Evolutionary conservation across 2,329 filamentous ascomycete genomes (phyloP), one percentile per base, ranked within the genome.

Genomic region (Trichoderma sp.): DNA sequence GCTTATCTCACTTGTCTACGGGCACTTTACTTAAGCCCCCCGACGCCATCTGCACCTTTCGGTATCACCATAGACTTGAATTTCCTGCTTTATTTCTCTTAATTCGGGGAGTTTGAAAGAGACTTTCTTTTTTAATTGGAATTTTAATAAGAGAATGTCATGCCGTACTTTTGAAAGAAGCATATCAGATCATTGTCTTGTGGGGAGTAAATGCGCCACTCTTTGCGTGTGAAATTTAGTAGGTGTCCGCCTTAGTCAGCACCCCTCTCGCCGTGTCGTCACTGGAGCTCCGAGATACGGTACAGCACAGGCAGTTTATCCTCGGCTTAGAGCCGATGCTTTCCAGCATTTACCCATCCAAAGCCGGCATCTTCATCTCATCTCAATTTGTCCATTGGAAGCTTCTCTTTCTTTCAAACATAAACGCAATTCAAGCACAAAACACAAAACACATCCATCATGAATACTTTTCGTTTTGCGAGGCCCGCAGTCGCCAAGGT

Each of bases 381-480:
- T 69, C 71, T 67, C 75, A 73, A 24, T n/a, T 24, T n/a, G 41
- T 50, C 68, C 76, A 56, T 38, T 65, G 29, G 21, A 64, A 35
- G 38, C 41, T 27, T 24, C 18, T 38, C 12, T 65, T 38, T 11
- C 21, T n/a, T 6, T 31, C 16, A 18, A 24, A 21, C n/a, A 56
- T 18, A 29, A 8, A 21, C 31, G 64, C 59, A 8, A 29, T 64
- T 64, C 41, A 9, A 29, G 29, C 29, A 29, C 29, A 29, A 35
- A 12, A 18, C 29, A 65, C 74, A 53, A 65, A 76, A 53, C 45
- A 53, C 11, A 56, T 5, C 3, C 79, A 82, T 72, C 71, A 89
- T 89, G 88, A 90, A 89, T 80, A 82, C 87, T 59, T 83, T 92
- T 75, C 88, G 90, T 79, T 88, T 87, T 79, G 84, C 93, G 81